These are phyloP conservation scores for Rhizopogon roseolus DNA, from an alignment of 768 basidiomycete species.

Conservation along the genomic window DNA sequence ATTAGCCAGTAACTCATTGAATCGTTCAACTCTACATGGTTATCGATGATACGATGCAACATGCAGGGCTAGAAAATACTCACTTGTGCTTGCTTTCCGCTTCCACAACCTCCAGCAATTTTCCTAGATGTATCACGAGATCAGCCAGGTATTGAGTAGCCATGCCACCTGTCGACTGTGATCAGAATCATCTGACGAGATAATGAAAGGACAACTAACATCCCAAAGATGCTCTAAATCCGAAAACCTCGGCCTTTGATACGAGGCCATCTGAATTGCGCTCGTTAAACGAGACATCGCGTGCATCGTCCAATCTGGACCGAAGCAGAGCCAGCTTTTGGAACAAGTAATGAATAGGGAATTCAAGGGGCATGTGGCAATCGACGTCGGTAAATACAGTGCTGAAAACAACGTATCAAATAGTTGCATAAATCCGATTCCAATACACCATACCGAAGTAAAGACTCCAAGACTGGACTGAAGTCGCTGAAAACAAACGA, in stretches of 20 bases:
- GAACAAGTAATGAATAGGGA: neutral
- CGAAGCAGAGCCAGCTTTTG: neutral
- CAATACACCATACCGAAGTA: neutral
- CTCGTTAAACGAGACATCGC: neutral
- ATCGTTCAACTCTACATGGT: neutral
- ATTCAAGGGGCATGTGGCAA: neutral
- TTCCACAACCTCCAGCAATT: neutral
- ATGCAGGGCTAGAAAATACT: neutral
- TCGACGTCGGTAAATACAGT: neutral
- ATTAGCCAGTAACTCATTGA: neutral
- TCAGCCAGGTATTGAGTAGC: neutral
- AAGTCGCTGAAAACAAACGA: neutral
- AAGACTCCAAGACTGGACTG: neutral
- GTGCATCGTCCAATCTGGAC: neutral
- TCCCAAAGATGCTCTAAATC: neutral
- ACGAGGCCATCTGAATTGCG: neutral
- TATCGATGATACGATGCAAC: neutral
- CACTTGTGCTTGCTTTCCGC: neutral
- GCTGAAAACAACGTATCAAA: neutral
- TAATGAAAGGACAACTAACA: neutral
- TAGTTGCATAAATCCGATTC: neutral
- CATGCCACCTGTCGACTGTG: neutral
- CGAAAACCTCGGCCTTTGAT: neutral
- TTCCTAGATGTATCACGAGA: neutral
- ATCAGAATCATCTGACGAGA: neutral